These are phyloP conservation scores for Pyrus betulifolia DNA, from an alignment of 306 rosid species.

Conservation along the genomic window DNA sequence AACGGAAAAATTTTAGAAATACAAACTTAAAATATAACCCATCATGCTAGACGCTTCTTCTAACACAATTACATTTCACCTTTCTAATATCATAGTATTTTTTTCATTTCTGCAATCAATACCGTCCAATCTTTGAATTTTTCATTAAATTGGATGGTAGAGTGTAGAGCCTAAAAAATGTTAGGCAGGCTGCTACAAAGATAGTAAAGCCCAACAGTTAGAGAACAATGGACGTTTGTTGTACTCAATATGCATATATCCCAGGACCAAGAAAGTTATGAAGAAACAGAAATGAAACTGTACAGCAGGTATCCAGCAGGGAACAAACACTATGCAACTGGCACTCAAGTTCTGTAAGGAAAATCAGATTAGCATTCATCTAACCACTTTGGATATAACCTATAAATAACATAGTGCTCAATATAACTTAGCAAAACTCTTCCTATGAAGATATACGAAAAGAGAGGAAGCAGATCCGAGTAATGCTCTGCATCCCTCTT, in stretches of 20 bases:
- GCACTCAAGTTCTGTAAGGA: not conserved
- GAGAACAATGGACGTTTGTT: not conserved
- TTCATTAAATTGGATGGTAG: not conserved
- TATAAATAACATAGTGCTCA: conserved; percentile 8
- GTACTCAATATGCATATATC: not conserved
- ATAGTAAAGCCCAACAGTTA: not conserved
- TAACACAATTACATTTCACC: no score
- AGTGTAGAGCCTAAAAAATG: not conserved
- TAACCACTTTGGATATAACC: conserved; percentile 1
- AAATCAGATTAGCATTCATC: not conserved
- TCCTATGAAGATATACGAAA: not conserved
- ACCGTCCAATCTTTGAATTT: not conserved
- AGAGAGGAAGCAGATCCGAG: conserved; percentile 28
- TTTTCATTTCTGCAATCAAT: not conserved
- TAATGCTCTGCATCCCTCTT: conserved; percentile 79
- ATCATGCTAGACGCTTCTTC: no score
- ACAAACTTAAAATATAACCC: no score
- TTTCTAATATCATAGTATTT: no score
- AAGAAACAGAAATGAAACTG: not conserved
- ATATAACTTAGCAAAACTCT: not conserved
- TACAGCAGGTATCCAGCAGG: no score
- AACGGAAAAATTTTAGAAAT: no score
- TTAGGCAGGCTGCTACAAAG: no score
- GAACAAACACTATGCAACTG: not conserved
- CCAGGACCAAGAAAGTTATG: not conserved